Evolutionary conservation across 2,329 filamentous ascomycete species (phyloP).

Genomic region (Helicocarpus griseus): DNA sequence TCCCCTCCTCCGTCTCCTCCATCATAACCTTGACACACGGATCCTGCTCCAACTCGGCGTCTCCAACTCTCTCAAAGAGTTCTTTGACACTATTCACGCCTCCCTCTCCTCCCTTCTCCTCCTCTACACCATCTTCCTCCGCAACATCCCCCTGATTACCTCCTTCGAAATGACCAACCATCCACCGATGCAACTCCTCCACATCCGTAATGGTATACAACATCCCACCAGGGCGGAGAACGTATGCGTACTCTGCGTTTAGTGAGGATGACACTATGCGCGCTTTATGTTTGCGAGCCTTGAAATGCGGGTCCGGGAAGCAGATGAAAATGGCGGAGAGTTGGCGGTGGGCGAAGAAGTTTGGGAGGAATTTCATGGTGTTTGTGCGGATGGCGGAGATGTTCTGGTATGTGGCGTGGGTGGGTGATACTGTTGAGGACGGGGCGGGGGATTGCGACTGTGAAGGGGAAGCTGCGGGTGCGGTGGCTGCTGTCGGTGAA

Average conservation of each 20-base stretch:
- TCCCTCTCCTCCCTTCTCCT: slow-evolving; percentile 64
- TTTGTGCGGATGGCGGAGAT: slow-evolving; percentile 83
- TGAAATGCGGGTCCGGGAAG: slow-evolving; percentile 98
- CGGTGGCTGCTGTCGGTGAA: not conserved
- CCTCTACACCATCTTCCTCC: slow-evolving; percentile 75
- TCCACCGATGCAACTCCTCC: slow-evolving; percentile 86
- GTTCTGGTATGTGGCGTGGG: slow-evolving; percentile 58
- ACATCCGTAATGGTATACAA: slow-evolving; percentile 98
- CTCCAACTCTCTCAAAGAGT: slow-evolving; percentile 65
- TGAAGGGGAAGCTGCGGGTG: slow-evolving; percentile 1
- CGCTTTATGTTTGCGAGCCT: slow-evolving; percentile 92
- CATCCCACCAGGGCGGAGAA: slow-evolving; percentile 69
- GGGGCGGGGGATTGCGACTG: not conserved
- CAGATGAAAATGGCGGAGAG: slow-evolving; percentile 92
- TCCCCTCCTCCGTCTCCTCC: slow-evolving; percentile 86
- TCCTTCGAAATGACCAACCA: slow-evolving; percentile 73
- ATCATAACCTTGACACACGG: slow-evolving; percentile 55
- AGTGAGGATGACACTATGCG: slow-evolving; percentile 83
- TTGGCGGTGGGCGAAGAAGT: slow-evolving; percentile 78
- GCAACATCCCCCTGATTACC: slow-evolving; percentile 52
- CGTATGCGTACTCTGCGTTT: slow-evolving; percentile 89
- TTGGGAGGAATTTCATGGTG: slow-evolving; percentile 99
- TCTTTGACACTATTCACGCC: slow-evolving; percentile 47
- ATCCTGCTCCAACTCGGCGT: slow-evolving; percentile 43
- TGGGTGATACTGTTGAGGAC: not conserved